phyloP scores from a whole-genome alignment of 805 yeast genomes.

The Ogataea nonfermentans region DNA sequence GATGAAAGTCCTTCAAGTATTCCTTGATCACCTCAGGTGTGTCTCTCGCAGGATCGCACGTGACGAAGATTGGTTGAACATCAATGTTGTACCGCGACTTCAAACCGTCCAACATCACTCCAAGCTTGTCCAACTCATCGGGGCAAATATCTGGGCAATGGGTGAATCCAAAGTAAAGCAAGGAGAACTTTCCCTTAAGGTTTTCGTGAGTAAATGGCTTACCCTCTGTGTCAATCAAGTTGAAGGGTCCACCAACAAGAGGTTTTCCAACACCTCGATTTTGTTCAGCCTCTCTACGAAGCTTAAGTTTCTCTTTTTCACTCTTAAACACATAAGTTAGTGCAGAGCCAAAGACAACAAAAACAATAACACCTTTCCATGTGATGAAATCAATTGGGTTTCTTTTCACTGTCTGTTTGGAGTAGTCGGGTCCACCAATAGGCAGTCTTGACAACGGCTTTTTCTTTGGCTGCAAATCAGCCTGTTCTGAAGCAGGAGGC shows the following conservation, averaged over 20 bases:
- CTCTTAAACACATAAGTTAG: conserved; percentile 66
- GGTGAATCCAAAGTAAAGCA: conserved; percentile 94
- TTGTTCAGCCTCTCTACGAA: conserved; percentile 77
- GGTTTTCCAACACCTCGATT: conserved; percentile 92
- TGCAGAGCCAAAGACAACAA: conserved; percentile 68
- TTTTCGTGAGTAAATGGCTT: conserved; percentile 73
- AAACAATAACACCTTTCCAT: conserved; percentile 77
- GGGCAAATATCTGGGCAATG: conserved; percentile 99
- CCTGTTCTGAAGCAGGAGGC: background rate
- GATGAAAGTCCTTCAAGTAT: conserved; percentile 87
- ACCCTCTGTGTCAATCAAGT: conserved; percentile 68
- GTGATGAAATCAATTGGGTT: conserved; percentile 68
- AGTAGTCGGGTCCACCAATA: conserved; percentile 53
- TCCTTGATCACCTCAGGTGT: conserved; percentile 79
- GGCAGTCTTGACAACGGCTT: conserved; percentile 82
- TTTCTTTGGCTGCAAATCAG: conserved; percentile 20
- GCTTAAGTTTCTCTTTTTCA: conserved; percentile 73
- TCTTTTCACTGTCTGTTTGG: conserved; percentile 28
- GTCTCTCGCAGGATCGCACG: conserved; percentile 97
- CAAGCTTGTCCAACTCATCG: conserved; percentile 91
- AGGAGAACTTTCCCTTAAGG: conserved; percentile 72
- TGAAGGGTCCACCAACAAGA: conserved; percentile 86
- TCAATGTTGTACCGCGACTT: conserved; percentile 52
- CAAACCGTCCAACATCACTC: conserved; percentile 63
- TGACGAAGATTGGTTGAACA: conserved; percentile 84